A percentile compares a stretch with the other conserved stretches of the same genome.
Evolutionary conservation across 2,329 filamentous ascomycete genomes (phyloP).

Genomic region (Aspergillus sp.): DNA sequence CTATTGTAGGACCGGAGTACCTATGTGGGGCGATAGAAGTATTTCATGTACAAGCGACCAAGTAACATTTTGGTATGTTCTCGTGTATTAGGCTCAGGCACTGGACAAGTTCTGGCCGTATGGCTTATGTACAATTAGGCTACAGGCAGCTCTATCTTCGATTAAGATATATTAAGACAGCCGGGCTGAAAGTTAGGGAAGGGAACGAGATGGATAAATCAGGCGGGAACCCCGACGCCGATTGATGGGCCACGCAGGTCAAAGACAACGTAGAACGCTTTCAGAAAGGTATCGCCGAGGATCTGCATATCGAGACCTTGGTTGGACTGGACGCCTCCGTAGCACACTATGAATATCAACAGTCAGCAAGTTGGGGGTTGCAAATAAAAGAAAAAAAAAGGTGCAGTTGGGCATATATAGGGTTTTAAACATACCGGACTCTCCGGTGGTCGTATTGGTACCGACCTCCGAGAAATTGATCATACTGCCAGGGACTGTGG

Average conservation of each 20-base stretch:
- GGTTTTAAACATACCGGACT: conserved; percentile 33
- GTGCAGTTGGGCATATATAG: not conserved
- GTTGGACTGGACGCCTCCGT: conserved; percentile 61
- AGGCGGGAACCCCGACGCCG: conserved; percentile 50
- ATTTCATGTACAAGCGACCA: too few relatives aligned
- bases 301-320: conserved; percentile 57
- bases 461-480: conserved; percentile 57
- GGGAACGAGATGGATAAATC: not conserved
- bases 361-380: conserved; percentile 14
- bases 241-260: conserved; percentile 50
- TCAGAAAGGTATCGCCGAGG: conserved; percentile 62
- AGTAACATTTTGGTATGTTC: too few relatives aligned
- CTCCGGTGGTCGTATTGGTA: conserved; percentile 42
- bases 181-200: not conserved
- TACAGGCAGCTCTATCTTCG: conserved; percentile 3
- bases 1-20: too few relatives aligned
- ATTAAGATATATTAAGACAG: conserved; percentile 9
- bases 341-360: conserved; percentile 46
- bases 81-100: not conserved
- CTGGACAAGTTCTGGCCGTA: not conserved
- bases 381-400: not conserved
- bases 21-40: too few relatives aligned
- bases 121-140: conserved; percentile 1
- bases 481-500: conserved; percentile 56
- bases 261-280: conserved; percentile 62